These are phyloP conservation scores for Neonectria faginata DNA, from an alignment of 2,329 filamentous ascomycete species.

Conservation along the genomic window DNA sequence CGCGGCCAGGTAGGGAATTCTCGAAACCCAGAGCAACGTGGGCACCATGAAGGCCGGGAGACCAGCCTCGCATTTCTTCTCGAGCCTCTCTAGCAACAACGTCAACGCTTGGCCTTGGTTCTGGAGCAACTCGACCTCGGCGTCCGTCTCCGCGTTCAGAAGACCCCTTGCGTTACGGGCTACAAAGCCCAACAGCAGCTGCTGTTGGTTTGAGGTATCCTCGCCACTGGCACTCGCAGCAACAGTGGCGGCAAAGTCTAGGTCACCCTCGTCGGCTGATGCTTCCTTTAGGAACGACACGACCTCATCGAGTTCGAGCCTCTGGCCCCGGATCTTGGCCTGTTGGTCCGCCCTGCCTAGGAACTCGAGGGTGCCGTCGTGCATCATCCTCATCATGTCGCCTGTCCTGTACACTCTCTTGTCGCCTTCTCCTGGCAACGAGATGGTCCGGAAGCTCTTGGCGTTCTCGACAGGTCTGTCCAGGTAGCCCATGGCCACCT, in stretches of 20 bases:
- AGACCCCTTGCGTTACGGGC: background rate
- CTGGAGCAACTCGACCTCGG: background rate
- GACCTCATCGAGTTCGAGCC: background rate
- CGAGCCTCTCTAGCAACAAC: background rate
- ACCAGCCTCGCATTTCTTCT: slow-evolving; percentile 20
- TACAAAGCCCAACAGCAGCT: background rate
- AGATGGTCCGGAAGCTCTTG: slow-evolving; percentile 7
- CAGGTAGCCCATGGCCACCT: slow-evolving; percentile 59
- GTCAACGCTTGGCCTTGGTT: background rate
- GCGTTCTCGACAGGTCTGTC: slow-evolving; percentile 44
- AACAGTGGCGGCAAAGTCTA: background rate
- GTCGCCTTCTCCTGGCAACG: slow-evolving; percentile 18
- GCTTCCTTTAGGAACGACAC: background rate
- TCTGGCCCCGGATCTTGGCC: slow-evolving; percentile 32
- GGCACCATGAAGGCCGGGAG: slow-evolving; percentile 41
- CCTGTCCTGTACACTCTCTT: slow-evolving; percentile 32
- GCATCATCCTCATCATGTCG: slow-evolving; percentile 36
- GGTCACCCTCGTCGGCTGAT: background rate
- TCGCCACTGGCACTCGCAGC: background rate
- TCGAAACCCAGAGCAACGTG: slow-evolving; percentile 36
- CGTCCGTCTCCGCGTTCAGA: background rate
- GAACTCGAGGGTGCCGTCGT: slow-evolving; percentile 31
- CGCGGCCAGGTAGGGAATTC: slow-evolving; percentile 34
- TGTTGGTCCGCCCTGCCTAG: slow-evolving; percentile 32
- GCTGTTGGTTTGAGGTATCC: background rate